phyloP scores from a whole-genome alignment of 345 rosid species.

The Eucalyptus erythrocorys region DNA sequence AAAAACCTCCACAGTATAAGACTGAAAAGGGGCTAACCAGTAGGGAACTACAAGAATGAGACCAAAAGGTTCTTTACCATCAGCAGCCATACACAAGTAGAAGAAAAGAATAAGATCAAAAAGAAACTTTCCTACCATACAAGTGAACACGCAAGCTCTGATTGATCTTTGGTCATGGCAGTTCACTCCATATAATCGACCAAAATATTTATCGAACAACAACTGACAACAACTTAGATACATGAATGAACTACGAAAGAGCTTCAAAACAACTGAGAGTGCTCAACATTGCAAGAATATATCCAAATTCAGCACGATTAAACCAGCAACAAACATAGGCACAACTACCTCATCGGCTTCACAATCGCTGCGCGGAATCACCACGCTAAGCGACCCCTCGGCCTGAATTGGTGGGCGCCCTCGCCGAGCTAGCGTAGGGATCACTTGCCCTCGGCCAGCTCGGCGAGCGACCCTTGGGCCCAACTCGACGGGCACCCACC shows the following conservation, averaged over 20 bases:
- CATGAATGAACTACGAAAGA: background rate
- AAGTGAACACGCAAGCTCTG: background rate
- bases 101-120: background rate
- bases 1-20: background rate
- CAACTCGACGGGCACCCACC: too few relatives aligned
- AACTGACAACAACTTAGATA: background rate
- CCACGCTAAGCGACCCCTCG: too few relatives aligned
- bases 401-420: too few relatives aligned
- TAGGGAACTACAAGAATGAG: background rate
- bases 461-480: too few relatives aligned
- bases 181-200: background rate
- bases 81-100: background rate
- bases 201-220: too few relatives aligned
- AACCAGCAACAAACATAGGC: too few relatives aligned
- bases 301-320: too few relatives aligned
- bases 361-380: too few relatives aligned
- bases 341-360: too few relatives aligned
- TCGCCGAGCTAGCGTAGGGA: too few relatives aligned
- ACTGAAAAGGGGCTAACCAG: background rate
- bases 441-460: too few relatives aligned
- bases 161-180: background rate
- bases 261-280: background rate
- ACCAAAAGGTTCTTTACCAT: background rate
- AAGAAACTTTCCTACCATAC: background rate
- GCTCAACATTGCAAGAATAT: background rate